Conservation (phyloP, 2,329 filamentous ascomycete species). For the Phymatotrichopsis omnivora region DNA sequence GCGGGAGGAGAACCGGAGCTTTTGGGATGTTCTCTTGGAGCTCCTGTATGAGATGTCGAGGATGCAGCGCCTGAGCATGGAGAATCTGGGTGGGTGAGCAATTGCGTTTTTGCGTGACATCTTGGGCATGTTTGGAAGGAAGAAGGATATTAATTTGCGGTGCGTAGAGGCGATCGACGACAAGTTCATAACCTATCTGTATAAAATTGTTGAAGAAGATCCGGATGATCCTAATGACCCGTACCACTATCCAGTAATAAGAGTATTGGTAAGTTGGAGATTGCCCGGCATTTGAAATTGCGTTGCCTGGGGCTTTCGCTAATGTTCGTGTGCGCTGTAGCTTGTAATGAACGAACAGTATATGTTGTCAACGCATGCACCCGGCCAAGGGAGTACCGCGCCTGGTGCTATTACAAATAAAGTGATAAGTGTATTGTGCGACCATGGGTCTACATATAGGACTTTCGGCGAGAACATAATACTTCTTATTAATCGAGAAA, state of each 20-base stretch:
- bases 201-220: constrained; percentile 76
- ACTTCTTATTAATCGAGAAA: constrained; percentile 84
- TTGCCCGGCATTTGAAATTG: not conserved
- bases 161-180: constrained; percentile 47
- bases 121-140: too few relatives aligned
- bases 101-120: not conserved
- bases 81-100: constrained; percentile 58
- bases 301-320: not conserved
- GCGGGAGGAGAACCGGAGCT: constrained; percentile 52
- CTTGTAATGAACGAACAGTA: constrained; percentile 97
- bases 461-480: constrained; percentile 98
- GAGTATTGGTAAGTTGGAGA: constrained; percentile 76
- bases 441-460: constrained; percentile 69
- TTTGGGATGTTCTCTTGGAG: constrained; percentile 76
- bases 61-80: constrained; percentile 66
- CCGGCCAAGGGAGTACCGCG: constrained; percentile 34
- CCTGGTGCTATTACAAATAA: constrained; percentile 63
- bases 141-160: not conserved
- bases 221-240: constrained; percentile 78
- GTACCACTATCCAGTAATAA: constrained; percentile 91
- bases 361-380: constrained; percentile 66
- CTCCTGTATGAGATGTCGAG: constrained; percentile 94
- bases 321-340: constrained; percentile 39
- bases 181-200: constrained; percentile 70
- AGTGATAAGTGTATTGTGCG: constrained; percentile 80